A percentile compares a stretch with the other conserved stretches of the same genome.
Conservation (phyloP, 495 filamentous ascomycete genomes). For the Glarea lozoyensis region DNA sequence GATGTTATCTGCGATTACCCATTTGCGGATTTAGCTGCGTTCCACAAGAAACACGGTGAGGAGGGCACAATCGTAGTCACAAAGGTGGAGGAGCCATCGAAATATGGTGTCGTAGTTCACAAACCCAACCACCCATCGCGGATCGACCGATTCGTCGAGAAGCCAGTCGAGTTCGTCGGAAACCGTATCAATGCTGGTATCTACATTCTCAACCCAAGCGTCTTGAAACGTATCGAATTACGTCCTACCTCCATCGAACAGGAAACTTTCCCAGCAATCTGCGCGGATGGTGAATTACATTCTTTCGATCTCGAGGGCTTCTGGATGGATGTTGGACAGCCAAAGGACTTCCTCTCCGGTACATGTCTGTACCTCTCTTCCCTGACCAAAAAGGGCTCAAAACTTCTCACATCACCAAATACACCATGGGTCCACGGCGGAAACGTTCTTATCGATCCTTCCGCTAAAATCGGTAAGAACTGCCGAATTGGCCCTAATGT, state of each 20-base stretch:
- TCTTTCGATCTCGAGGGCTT: constrained; percentile 98
- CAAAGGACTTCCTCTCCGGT: constrained; percentile 95
- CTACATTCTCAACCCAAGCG: constrained; percentile 94
- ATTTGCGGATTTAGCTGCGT: constrained; percentile 79
- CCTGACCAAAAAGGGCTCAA: constrained; percentile 84
- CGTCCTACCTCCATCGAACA: constrained; percentile 99
- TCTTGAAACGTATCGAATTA: constrained; percentile 86
- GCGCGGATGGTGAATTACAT: constrained; percentile 84
- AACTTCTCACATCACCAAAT: constrained; percentile 65
- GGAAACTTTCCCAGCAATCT: constrained; percentile 96
- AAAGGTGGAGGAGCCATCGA: constrained; percentile 98
- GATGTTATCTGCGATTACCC: constrained; percentile 98
- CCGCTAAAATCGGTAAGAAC: constrained; percentile 95
- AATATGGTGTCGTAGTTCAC: constrained; percentile 98
- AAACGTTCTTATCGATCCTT: constrained; percentile 93
- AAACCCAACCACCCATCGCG: constrained; percentile 85
- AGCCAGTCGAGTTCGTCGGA: constrained; percentile 97
- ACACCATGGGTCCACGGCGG: constrained; percentile 86
- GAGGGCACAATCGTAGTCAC: constrained; percentile 99
- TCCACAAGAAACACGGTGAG: constrained; percentile 85
- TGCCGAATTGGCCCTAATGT: constrained; percentile 98
- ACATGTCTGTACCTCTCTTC: constrained; percentile 96
- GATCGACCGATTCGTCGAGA: constrained; percentile 99
- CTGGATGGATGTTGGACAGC: constrained; percentile 99
- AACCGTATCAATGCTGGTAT: constrained; percentile 99